Evolutionary conservation across 331 rosid genomes (phyloP), one percentile per base, ranked within the genome.

Genomic region (Rosa hybrid): DNA sequence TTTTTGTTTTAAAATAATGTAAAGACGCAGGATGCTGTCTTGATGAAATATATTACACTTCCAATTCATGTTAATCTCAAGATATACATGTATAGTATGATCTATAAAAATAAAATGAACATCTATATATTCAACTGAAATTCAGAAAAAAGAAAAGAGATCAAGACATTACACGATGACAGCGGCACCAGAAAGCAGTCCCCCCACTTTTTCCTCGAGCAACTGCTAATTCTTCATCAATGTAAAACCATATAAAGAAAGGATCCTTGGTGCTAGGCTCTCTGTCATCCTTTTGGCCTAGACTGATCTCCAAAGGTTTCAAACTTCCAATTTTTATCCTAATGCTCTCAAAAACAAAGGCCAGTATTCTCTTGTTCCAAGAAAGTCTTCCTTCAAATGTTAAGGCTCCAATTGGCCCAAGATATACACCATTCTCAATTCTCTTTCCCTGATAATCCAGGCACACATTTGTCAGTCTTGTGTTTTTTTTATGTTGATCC

Each of bases 191-290:
- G 73, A 92, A 90, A 59, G 95, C 97, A 81, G 98, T 92, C 42
- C 98, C 95, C 39, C 97, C 97, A 74, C 97, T 82, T 81, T 86
- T 85, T 67, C 97, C 97, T 68, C 94, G 92, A 81, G 97, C 98
- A 83, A 91, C 94, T 38, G 97, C 98, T 74, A 91, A 84, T 90
- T 91, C 97, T 76, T 92, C 95, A 74, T 94, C 98, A 79, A 91
- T 91, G 74, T 93, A 95, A 85, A 90, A 93, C 99, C 97, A 95
- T 71, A 90, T 88, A 78, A 93, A 93, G 82, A 93, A 95, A 64
- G 99, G 99, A 87, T 89, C 93, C 78, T 91, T 90, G 30, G 83
- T 89, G 83, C 85, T 82, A 18, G 97, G 98, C 78, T 93, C 96
- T 83, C 77, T 87, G 65, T 90, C 96, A 6, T 90, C 98, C 67